A percentile compares a stretch with the other conserved stretches of the same genome.
Evolutionary conservation across 352 stramenopile species (phyloP).

Genomic region (Pythium scleroteichum): DNA sequence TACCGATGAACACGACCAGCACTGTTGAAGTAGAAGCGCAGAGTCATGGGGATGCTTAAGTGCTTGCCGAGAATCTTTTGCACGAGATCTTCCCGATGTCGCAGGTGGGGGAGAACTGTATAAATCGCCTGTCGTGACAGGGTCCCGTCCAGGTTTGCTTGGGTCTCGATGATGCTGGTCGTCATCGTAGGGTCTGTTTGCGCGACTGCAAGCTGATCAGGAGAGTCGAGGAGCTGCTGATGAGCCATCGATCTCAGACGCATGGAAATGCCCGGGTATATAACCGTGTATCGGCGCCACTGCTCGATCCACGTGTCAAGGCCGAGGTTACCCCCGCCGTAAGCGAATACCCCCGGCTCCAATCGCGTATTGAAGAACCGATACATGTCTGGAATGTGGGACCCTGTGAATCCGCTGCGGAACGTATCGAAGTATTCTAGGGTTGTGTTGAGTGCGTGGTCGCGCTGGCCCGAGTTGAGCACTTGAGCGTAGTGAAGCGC

Average conservation of each 20-base stretch:
- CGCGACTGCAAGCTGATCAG: neutral
- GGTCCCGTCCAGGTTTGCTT: neutral
- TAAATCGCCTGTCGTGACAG: neutral
- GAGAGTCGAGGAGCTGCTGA: neutral
- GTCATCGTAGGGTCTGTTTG: neutral
- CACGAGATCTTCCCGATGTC: neutral
- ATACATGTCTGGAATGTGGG: neutral
- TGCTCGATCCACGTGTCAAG: slow-evolving; percentile 4
- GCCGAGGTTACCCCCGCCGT: neutral
- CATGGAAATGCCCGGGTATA: neutral
- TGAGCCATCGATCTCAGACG: neutral
- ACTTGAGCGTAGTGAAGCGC: slow-evolving; percentile 1
- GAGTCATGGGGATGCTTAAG: neutral
- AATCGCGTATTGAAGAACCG: neutral
- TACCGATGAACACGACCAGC: slow-evolving; percentile 1
- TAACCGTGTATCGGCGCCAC: slow-evolving; percentile 1
- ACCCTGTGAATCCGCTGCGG: neutral
- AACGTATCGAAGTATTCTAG: slow-evolving; percentile 4
- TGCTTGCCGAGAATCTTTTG: neutral
- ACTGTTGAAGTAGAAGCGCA: slow-evolving; percentile 9
- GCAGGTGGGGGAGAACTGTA: slow-evolving; percentile 1
- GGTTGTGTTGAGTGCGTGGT: slow-evolving; percentile 1
- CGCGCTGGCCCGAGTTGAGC: neutral
- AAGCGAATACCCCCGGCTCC: neutral
- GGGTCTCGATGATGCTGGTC: neutral